These are phyloP conservation scores for Pterothamnion heteromorphum DNA, from an alignment of 31 red algal genomes.

Conservation along the genomic window DNA sequence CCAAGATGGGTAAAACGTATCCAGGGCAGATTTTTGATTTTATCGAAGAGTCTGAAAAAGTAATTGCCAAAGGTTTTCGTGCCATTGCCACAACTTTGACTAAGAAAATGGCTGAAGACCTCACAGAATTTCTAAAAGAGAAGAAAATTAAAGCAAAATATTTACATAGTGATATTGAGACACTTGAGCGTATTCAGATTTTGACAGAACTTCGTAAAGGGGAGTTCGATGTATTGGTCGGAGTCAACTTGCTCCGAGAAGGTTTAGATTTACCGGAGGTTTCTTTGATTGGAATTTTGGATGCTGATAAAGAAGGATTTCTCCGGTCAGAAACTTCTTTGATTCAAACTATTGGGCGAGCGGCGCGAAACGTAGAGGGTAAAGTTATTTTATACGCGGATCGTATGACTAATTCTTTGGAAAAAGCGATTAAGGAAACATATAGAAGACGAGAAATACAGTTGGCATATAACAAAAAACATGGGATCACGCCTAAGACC, in stretches of 20 bases:
- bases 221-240: conserved; percentile 72
- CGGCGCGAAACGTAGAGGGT: conserved; percentile 78
- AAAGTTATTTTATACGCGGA: conserved; percentile 85
- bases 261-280: conserved; percentile 82
- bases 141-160: conserved; percentile 54
- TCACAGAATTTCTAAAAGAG: conserved; percentile 56
- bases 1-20: background rate
- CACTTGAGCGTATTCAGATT: conserved; percentile 70
- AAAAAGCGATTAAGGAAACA: conserved; percentile 70
- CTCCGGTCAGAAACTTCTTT: conserved; percentile 73
- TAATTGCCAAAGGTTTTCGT: conserved; percentile 48
- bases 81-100: conserved; percentile 77
- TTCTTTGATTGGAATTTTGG: conserved; percentile 78
- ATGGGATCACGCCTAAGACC: conserved; percentile 54
- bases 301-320: conserved; percentile 89
- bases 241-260: conserved; percentile 85
- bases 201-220: conserved; percentile 43
- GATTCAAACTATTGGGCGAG: conserved; percentile 90
- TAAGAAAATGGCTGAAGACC: conserved; percentile 82
- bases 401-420: conserved; percentile 62
- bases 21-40: conserved; percentile 77
- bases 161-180: conserved; percentile 79
- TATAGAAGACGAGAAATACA: conserved; percentile 64
- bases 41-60: conserved; percentile 35
- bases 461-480: conserved; percentile 62